Conservation (phyloP, 1,284 basidiomycete genomes). For the Rhodofomes roseus region DNA sequence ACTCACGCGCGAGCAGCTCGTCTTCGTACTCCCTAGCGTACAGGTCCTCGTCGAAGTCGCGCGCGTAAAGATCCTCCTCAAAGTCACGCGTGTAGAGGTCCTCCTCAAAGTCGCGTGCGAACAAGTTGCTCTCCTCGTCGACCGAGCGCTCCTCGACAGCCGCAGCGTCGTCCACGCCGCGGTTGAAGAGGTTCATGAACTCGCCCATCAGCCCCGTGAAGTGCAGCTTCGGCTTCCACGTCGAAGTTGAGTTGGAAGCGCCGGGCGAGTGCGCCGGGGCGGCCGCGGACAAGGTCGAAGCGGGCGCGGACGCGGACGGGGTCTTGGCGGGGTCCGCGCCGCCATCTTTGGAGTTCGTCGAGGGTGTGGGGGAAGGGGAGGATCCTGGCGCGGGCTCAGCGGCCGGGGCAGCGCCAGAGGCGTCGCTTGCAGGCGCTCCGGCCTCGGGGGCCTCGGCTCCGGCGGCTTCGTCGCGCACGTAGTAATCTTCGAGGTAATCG, state of each 20-base stretch:
- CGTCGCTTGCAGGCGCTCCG: background rate
- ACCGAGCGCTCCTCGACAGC: background rate
- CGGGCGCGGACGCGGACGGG: background rate
- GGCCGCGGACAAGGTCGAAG: background rate
- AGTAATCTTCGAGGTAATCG: background rate
- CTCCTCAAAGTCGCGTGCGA: background rate
- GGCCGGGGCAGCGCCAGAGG: background rate
- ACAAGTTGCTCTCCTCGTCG: background rate
- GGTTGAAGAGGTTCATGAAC: background rate
- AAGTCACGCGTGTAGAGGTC: background rate
- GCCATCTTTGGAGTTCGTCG: background rate
- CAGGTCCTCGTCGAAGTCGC: background rate
- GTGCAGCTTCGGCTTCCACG: background rate
- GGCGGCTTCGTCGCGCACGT: background rate
- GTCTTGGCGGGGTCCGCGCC: background rate
- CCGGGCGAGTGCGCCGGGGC: background rate
- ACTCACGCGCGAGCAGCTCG: background rate
- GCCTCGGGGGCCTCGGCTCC: no score
- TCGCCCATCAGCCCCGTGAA: background rate
- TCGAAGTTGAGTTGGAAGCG: background rate
- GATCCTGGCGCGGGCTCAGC: background rate
- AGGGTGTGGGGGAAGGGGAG: background rate
- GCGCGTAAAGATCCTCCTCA: background rate
- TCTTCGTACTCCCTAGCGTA: background rate
- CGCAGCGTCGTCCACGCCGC: background rate